Conservation (phyloP, 1,284 basidiomycete genomes). For the Moesziomyces globuligerus region DNA sequence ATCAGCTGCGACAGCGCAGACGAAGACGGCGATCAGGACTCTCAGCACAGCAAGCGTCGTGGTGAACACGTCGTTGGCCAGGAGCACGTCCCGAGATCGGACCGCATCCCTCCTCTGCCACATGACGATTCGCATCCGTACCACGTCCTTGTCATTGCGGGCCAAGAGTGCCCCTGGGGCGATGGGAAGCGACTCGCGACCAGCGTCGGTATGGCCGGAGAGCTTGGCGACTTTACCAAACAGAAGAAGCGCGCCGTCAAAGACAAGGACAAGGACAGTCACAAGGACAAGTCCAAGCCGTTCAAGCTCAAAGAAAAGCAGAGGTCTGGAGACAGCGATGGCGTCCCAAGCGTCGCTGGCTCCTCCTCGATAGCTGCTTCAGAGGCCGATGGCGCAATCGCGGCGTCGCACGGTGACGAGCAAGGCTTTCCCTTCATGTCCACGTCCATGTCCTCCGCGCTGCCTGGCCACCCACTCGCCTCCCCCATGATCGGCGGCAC, state of each 20-base stretch:
- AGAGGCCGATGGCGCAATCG: conserved; percentile 6
- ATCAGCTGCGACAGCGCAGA: conserved; percentile 38
- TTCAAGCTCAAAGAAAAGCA: conserved; percentile 43
- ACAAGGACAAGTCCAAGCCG: conserved; percentile 40
- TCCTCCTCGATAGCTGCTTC: conserved; percentile 5
- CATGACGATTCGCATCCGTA: conserved; percentile 74
- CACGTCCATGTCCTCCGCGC: conserved; percentile 15
- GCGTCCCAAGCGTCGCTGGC: conserved; percentile 1
- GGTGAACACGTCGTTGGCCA: conserved; percentile 53
- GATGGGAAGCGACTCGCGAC: conserved; percentile 56
- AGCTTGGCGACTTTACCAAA: conserved; percentile 55
- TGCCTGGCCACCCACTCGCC: conserved; percentile 25
- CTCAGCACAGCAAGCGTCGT: neutral
- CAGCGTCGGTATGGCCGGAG: conserved; percentile 60
- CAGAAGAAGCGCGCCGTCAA: conserved; percentile 43
- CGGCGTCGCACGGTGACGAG: conserved; percentile 6
- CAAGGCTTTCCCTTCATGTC: conserved; percentile 24
- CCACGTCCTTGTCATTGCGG: conserved; percentile 81
- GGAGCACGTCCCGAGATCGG: conserved; percentile 45
- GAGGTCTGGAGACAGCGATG: conserved; percentile 33
- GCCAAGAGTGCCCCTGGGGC: conserved; percentile 71
- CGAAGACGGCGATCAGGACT: conserved; percentile 15
- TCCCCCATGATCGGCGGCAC: conserved; percentile 44
- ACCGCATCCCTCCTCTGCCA: conserved; percentile 60
- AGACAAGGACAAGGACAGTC: conserved; percentile 16